Percentiles rank a stretch among this genome's conserved stretches.
These are phyloP conservation scores for Xylaria sp. DNA, from an alignment of 2,329 filamentous ascomycete species.

Conservation along the genomic window DNA sequence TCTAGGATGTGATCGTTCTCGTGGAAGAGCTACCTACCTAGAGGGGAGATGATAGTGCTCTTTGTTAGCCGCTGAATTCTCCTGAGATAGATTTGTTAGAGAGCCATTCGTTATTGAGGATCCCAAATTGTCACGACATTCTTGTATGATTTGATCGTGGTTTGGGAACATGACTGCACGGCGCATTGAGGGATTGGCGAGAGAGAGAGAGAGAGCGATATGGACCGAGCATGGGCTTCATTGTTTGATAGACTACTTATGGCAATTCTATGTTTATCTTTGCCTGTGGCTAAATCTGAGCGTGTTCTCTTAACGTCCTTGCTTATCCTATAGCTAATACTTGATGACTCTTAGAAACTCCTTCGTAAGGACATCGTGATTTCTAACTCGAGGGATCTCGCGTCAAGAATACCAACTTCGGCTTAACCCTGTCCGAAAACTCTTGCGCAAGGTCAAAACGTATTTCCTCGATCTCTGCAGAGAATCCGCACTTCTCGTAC, in stretches of 20 bases:
- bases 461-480: slow-evolving; percentile 34
- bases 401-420: slow-evolving; percentile 31
- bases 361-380: too few species aligned
- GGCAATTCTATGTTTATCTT: neutral
- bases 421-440: slow-evolving; percentile 26
- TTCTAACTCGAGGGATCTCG: slow-evolving; percentile 20
- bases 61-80: too few species aligned
- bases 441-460: slow-evolving; percentile 29
- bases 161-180: neutral
- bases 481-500: slow-evolving; percentile 34
- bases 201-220: neutral
- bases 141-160: neutral
- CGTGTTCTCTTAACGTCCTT: too few species aligned
- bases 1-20: neutral
- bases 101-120: neutral
- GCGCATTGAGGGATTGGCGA: neutral
- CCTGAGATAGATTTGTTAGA: too few species aligned
- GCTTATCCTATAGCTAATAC: too few species aligned
- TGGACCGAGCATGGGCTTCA: neutral
- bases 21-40: too few species aligned
- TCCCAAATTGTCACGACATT: neutral
- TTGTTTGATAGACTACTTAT: neutral
- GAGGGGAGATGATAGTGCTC: too few species aligned
- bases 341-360: too few species aligned
- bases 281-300: neutral